These are phyloP conservation scores for Coniferiporia weirii DNA, from an alignment of 1,284 basidiomycete species.

Conservation along the genomic window DNA sequence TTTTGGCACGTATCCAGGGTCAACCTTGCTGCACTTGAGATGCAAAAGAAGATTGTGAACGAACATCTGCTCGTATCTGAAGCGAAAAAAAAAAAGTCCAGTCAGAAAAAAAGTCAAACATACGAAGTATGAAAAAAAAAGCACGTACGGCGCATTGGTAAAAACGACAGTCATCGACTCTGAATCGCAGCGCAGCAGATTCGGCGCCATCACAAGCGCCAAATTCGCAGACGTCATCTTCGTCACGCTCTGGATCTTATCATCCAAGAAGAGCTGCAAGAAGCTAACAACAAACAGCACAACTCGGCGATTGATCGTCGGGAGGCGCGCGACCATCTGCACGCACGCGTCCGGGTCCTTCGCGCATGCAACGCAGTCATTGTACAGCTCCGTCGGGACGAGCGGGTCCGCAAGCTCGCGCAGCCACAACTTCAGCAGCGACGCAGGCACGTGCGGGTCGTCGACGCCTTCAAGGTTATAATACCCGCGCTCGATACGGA, in stretches of 20 bases:
- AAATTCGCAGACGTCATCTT: slow-evolving; percentile 85
- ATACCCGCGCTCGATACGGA: slow-evolving; percentile 84
- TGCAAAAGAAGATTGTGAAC: slow-evolving; percentile 78
- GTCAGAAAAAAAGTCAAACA: slow-evolving; percentile 9
- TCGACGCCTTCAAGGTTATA: slow-evolving; percentile 85
- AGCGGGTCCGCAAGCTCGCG: slow-evolving; percentile 86
- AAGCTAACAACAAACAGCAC: slow-evolving; percentile 86
- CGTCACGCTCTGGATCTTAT: slow-evolving; percentile 63
- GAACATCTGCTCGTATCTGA: slow-evolving; percentile 81
- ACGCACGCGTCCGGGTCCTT: slow-evolving; percentile 65
- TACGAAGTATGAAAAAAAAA: slow-evolving; percentile 9
- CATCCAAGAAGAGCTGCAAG: slow-evolving; percentile 80
- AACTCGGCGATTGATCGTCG: slow-evolving; percentile 79
- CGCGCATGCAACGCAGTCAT: slow-evolving; percentile 74
- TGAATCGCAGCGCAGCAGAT: slow-evolving; percentile 77
- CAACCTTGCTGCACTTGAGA: slow-evolving; percentile 68
- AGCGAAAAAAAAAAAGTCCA: neutral
- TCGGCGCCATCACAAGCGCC: slow-evolving; percentile 84
- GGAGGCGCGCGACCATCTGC: slow-evolving; percentile 68
- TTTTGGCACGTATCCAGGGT: slow-evolving; percentile 68
- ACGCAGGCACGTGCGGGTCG: slow-evolving; percentile 84
- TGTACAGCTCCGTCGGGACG: slow-evolving; percentile 81
- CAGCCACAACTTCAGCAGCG: slow-evolving; percentile 87
- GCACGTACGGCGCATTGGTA: slow-evolving; percentile 77
- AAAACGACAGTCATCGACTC: slow-evolving; percentile 82